Evolutionary conservation across 2,329 filamentous ascomycete species (phyloP).

Genomic region (Exophiala sideris): DNA sequence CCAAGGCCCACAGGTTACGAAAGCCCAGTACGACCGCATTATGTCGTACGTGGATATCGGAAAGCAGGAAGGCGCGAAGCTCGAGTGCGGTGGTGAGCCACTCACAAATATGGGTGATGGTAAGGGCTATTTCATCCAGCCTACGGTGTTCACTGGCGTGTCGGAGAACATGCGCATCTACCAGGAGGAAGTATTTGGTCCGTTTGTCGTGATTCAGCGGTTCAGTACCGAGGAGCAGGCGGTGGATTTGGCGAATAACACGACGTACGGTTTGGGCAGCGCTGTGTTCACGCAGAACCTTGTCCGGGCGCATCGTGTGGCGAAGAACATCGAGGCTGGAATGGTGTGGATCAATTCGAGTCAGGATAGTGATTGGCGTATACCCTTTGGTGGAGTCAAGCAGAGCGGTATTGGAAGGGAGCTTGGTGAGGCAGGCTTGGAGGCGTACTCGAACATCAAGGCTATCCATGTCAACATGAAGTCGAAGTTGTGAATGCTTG

Average conservation of each 20-base stretch:
- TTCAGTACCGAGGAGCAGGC: slow-evolving; percentile 25
- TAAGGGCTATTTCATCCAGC: slow-evolving; percentile 50
- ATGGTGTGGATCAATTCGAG: slow-evolving; percentile 25
- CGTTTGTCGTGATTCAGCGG: slow-evolving; percentile 39
- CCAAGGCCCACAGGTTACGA: slow-evolving; percentile 72
- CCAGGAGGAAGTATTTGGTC: slow-evolving; percentile 44
- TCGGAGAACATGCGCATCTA: slow-evolving; percentile 35
- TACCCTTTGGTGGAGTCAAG: slow-evolving; percentile 65
- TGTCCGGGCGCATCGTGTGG: too few species aligned
- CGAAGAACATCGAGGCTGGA: slow-evolving; percentile 19
- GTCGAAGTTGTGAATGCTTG: too few species aligned
- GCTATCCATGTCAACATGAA: too few species aligned
- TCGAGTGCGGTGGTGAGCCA: too few species aligned
- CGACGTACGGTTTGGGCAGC: too few species aligned
- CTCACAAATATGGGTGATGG: slow-evolving; percentile 54
- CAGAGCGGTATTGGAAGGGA: slow-evolving; percentile 55
- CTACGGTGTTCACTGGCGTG: slow-evolving; percentile 73
- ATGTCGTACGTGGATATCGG: slow-evolving; percentile 67
- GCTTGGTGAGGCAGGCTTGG: slow-evolving; percentile 35
- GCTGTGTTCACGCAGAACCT: too few species aligned
- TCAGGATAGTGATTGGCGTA: neutral
- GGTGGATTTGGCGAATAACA: too few species aligned
- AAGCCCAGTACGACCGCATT: slow-evolving; percentile 66
- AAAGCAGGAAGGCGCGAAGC: slow-evolving; percentile 55
- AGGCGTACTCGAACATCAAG: too few species aligned